These are phyloP conservation scores for Fusarium begoniae DNA, from an alignment of 2,329 filamentous ascomycete genomes.

Conservation along the genomic window DNA sequence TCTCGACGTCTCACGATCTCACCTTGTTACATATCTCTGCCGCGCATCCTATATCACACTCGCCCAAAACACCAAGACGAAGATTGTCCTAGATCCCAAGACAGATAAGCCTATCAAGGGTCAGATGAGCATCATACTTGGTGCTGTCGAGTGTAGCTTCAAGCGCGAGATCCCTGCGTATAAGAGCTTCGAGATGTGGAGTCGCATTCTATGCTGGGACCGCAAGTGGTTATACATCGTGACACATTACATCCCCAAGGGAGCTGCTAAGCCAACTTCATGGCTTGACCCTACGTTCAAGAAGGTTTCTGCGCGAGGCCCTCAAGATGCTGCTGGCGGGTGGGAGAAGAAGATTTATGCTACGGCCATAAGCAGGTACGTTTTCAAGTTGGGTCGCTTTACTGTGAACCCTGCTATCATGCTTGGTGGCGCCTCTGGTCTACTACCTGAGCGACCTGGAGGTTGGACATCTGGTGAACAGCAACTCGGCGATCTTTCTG, in stretches of 20 bases:
- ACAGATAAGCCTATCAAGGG: constrained; percentile 61
- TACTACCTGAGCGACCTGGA: constrained; percentile 78
- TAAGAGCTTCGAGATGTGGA: constrained; percentile 78
- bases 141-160: constrained; percentile 78
- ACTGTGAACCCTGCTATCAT: constrained; percentile 86
- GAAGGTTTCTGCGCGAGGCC: constrained; percentile 52
- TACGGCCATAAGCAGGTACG: constrained; percentile 80
- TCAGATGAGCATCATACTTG: constrained; percentile 71
- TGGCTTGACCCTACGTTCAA: constrained; percentile 61
- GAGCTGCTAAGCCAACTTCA: constrained; percentile 62
- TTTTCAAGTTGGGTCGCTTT: constrained; percentile 81
- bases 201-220: constrained; percentile 77
- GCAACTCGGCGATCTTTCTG: constrained; percentile 52
- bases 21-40: constrained; percentile 77
- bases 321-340: constrained; percentile 49
- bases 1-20: constrained; percentile 83
- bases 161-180: constrained; percentile 77
- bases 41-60: constrained; percentile 65
- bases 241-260: constrained; percentile 75
- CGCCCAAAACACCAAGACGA: constrained; percentile 58
- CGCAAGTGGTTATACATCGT: constrained; percentile 83
- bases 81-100: constrained; percentile 60
- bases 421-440: constrained; percentile 69
- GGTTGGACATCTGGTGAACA: constrained; percentile 65
- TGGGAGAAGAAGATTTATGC: constrained; percentile 75